These are phyloP conservation scores for Neonectria ditissima DNA, from an alignment of 2,329 filamentous ascomycete genomes.

Conservation along the genomic window DNA sequence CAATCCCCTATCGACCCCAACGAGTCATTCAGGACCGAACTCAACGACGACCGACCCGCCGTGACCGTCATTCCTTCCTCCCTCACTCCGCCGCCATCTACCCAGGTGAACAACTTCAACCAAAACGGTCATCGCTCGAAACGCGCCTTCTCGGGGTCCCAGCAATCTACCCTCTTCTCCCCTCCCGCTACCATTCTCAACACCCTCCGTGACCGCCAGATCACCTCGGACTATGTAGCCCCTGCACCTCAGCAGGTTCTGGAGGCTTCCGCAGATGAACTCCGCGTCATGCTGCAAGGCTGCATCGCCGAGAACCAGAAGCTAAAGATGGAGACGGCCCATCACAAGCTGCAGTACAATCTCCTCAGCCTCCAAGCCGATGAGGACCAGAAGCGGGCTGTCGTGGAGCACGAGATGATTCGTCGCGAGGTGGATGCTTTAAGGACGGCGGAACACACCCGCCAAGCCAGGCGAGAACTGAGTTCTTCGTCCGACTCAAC, in stretches of 20 bases:
- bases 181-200: slow-evolving; percentile 63
- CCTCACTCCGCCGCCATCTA: slow-evolving; percentile 68
- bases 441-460: slow-evolving; percentile 77
- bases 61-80: slow-evolving; percentile 68
- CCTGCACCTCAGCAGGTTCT: slow-evolving; percentile 64
- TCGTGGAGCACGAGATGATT: slow-evolving; percentile 93
- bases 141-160: slow-evolving; percentile 54
- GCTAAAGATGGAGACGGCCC: slow-evolving; percentile 84
- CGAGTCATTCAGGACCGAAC: slow-evolving; percentile 63
- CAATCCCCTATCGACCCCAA: slow-evolving; percentile 63
- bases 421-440: slow-evolving; percentile 88
- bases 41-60: slow-evolving; percentile 59
- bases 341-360: slow-evolving; percentile 91
- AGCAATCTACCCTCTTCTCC: slow-evolving; percentile 63
- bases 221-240: slow-evolving; percentile 56
- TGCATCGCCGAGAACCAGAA: slow-evolving; percentile 68
- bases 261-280: slow-evolving; percentile 65
- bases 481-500: slow-evolving; percentile 64
- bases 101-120: slow-evolving; percentile 56
- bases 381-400: slow-evolving; percentile 86
- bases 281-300: slow-evolving; percentile 67
- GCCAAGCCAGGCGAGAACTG: slow-evolving; percentile 68
- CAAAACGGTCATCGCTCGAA: slow-evolving; percentile 40
- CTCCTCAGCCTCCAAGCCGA: slow-evolving; percentile 86
- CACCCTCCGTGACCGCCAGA: slow-evolving; percentile 47